phyloP scores from a whole-genome alignment of 768 basidiomycete species.

The Cystofilobasidium bisporidii region DNA sequence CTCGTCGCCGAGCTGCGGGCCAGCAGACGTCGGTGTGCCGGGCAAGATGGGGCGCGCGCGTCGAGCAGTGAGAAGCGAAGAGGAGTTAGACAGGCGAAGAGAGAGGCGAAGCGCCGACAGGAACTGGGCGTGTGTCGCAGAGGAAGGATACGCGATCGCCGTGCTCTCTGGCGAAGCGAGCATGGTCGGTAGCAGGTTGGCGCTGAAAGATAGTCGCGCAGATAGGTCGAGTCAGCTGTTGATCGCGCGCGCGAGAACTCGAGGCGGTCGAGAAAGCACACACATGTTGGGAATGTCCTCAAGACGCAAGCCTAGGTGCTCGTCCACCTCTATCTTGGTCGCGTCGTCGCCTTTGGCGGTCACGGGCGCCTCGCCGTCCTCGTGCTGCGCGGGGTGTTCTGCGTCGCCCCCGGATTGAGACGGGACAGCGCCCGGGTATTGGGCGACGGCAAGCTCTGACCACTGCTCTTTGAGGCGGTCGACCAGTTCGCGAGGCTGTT shows the following conservation, averaged over 20 bases:
- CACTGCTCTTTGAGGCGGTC: background rate
- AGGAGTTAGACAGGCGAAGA: background rate
- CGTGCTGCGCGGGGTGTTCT: no score
- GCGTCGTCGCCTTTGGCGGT: background rate
- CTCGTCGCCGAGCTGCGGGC: background rate
- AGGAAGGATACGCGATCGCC: background rate
- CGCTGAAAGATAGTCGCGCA: background rate
- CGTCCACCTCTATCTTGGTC: background rate
- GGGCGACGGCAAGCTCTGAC: background rate
- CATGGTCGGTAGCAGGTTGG: background rate
- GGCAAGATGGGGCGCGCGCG: background rate
- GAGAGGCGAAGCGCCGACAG: background rate
- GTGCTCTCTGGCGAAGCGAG: background rate
- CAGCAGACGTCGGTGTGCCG: background rate
- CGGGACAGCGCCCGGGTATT: constrained; percentile 2
- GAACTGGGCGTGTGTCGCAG: background rate
- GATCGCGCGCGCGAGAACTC: no score
- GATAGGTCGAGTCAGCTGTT: no score
- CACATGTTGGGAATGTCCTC: background rate
- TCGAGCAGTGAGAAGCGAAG: background rate
- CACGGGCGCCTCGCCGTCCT: background rate
- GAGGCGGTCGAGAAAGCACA: background rate
- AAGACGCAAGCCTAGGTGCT: background rate
- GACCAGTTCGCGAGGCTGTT: constrained; percentile 3
- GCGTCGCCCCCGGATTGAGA: background rate